These are phyloP conservation scores for Saxophila tyrrhenica DNA, from an alignment of 495 filamentous ascomycete species.

Conservation along the genomic window DNA sequence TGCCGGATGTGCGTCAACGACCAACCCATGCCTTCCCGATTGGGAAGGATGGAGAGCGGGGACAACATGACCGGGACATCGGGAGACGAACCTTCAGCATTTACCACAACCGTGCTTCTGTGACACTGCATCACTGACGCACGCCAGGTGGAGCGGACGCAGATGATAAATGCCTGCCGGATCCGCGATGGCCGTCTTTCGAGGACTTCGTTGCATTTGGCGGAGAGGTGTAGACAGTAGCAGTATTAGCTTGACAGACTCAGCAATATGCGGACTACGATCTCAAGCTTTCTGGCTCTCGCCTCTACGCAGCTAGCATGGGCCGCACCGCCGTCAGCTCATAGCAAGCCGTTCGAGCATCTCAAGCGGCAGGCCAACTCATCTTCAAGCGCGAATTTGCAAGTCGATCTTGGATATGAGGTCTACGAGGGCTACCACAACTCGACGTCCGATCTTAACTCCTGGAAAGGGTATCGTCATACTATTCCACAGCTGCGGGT, in stretches of 20 bases:
- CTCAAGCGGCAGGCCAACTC: not conserved
- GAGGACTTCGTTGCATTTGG: not conserved
- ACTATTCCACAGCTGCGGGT: not conserved
- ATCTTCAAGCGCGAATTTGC: not conserved
- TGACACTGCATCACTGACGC: not conserved
- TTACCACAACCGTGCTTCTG: not conserved
- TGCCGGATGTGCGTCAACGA: no score
- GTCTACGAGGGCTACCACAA: conserved; percentile 9
- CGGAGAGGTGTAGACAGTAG: not conserved
- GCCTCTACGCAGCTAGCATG: not conserved
- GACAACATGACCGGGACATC: no score
- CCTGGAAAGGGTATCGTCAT: not conserved
- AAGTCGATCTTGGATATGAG: conserved; percentile 12
- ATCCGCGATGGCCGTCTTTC: not conserved
- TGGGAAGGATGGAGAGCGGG: no score
- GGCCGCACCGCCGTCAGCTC: not conserved
- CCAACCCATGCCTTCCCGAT: no score
- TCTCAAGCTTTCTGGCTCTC: not conserved
- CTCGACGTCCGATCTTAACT: not conserved
- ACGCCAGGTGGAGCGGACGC: not conserved
- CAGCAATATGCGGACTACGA: not conserved
- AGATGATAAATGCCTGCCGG: not conserved
- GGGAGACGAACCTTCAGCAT: not conserved
- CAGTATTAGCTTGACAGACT: not conserved
- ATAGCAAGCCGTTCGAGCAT: not conserved